A percentile compares a stretch with the other conserved stretches of the same genome.
phyloP scores from a whole-genome alignment of 2,329 filamentous ascomycete genomes.

The Aplosporella prunicola region DNA sequence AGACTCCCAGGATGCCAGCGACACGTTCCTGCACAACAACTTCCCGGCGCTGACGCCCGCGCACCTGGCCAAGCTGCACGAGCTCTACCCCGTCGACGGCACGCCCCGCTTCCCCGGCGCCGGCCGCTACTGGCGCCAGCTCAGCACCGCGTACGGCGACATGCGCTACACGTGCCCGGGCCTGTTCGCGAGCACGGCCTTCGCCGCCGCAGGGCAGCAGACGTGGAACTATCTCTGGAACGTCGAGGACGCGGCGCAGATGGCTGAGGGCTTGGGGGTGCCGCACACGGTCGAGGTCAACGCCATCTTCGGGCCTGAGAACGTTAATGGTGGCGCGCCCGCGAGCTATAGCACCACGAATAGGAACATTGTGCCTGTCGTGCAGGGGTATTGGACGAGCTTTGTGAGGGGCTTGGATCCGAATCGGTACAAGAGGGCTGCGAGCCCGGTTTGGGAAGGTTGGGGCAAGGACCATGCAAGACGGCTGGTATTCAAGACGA shows the following conservation, averaged over 20 bases:
- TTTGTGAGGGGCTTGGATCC: constrained; percentile 61
- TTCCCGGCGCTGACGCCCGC: constrained; percentile 45
- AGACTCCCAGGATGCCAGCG: constrained; percentile 38
- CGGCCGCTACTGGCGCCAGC: constrained; percentile 50
- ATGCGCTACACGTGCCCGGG: constrained; percentile 57
- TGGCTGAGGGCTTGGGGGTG: constrained; percentile 50
- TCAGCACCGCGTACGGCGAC: constrained; percentile 52
- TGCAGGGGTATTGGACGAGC: constrained; percentile 65
- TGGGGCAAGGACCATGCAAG: constrained; percentile 25
- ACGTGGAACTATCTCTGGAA: constrained; percentile 64
- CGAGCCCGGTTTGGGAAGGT: constrained; percentile 43
- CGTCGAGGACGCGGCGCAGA: constrained; percentile 49
- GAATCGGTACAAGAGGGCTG: constrained; percentile 43
- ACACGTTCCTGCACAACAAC: constrained; percentile 49
- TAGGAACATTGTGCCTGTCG: constrained; percentile 46
- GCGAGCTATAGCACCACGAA: constrained; percentile 51
- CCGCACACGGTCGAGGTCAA: constrained; percentile 57
- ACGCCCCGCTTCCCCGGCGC: constrained; percentile 34
- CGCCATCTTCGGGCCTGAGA: constrained; percentile 57
- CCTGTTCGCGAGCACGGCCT: constrained; percentile 42
- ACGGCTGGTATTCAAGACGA: constrained; percentile 30
- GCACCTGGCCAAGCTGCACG: constrained; percentile 45
- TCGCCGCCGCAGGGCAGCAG: constrained; percentile 28
- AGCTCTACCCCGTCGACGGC: constrained; percentile 45
- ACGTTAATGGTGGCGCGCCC: constrained; percentile 42